These are phyloP conservation scores for Leptographium lundbergii DNA, from an alignment of 2,329 filamentous ascomycete genomes.

Conservation along the genomic window DNA sequence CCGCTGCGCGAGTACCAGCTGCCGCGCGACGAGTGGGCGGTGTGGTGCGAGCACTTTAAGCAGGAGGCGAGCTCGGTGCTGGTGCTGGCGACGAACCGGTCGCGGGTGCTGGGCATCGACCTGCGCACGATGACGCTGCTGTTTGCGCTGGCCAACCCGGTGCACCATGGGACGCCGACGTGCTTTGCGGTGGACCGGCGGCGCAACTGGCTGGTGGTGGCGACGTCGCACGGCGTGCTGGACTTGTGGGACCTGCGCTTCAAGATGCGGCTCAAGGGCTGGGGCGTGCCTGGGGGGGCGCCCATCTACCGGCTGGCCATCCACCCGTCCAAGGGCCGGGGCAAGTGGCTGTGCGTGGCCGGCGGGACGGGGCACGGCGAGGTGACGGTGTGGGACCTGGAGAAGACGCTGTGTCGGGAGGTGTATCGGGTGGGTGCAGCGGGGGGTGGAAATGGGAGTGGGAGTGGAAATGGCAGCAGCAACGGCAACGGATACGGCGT, in stretches of 20 bases:
- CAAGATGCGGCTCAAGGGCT: conserved; percentile 72
- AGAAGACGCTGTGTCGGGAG: conserved; percentile 78
- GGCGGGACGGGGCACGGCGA: conserved; percentile 81
- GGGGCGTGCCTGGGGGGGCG: conserved; percentile 72
- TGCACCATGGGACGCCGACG: conserved; percentile 83
- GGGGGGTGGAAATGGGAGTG: not conserved
- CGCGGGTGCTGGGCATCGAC: conserved; percentile 72
- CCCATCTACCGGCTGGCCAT: conserved; percentile 69
- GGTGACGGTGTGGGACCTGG: conserved; percentile 89
- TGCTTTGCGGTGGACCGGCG: conserved; percentile 81
- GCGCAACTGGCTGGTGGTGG: conserved; percentile 81
- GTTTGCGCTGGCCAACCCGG: conserved; percentile 71
- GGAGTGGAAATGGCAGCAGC: not conserved
- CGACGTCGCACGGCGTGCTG: conserved; percentile 84
- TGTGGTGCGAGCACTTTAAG: conserved; percentile 89
- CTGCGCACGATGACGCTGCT: conserved; percentile 74
- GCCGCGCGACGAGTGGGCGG: conserved; percentile 57
- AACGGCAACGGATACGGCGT: not conserved
- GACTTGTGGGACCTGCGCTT: conserved; percentile 97
- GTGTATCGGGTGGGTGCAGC: conserved; percentile 59
- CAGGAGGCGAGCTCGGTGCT: conserved; percentile 71
- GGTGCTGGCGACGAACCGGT: conserved; percentile 74
- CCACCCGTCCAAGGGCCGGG: conserved; percentile 66
- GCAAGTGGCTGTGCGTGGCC: conserved; percentile 77
- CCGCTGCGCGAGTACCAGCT: conserved; percentile 73